A percentile compares a stretch with the other conserved stretches of the same genome.
These are phyloP conservation scores for Melastoma malabathricum DNA, from an alignment of 345 rosid genomes.

Conservation along the genomic window DNA sequence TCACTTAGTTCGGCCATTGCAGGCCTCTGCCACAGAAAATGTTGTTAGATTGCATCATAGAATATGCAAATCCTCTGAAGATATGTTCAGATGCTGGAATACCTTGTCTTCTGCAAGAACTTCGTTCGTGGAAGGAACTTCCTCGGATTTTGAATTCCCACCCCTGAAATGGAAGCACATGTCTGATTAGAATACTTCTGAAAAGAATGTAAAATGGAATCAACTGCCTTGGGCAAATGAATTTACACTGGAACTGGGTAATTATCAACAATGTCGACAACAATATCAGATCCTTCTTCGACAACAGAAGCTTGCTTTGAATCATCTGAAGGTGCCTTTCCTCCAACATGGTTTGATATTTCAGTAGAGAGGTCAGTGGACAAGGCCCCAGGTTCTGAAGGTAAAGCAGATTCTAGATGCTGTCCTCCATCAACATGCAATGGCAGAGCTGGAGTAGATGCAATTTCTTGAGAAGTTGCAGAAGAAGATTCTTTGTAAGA, in stretches of 20 bases:
- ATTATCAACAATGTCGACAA: constrained; percentile 17
- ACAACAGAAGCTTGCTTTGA: constrained; percentile 16
- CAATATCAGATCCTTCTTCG: constrained; percentile 32
- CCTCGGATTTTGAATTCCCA: constrained; percentile 12
- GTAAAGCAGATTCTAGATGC: constrained; percentile 2
- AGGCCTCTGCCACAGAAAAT: constrained; percentile 28
- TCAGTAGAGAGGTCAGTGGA: constrained; percentile 27
- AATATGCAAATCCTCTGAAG: not conserved
- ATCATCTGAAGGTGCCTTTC: constrained; percentile 22
- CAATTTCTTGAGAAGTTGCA: constrained; percentile 20
- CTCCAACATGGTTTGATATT: constrained; percentile 17
- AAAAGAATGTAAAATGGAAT: too few relatives aligned
- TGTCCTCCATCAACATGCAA: constrained; percentile 20
- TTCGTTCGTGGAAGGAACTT: constrained; percentile 19
- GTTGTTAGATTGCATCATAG: constrained; percentile 1
- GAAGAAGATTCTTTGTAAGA: constrained; percentile 26
- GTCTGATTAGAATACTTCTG: too few relatives aligned
- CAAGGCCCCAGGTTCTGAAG: constrained; percentile 10
- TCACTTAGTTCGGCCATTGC: constrained; percentile 22
- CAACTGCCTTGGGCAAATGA: constrained; percentile 4
- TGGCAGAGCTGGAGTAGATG: constrained; percentile 41
- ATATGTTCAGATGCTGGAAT: not conserved
- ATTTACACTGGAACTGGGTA: constrained; percentile 32
- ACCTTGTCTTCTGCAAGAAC: constrained; percentile 21
- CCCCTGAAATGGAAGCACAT: constrained; percentile 14